A percentile compares a stretch with the other conserved stretches of the same genome.
phyloP scores from a whole-genome alignment of 139 green algal genomes.

The Asterochloris sp. region DNA sequence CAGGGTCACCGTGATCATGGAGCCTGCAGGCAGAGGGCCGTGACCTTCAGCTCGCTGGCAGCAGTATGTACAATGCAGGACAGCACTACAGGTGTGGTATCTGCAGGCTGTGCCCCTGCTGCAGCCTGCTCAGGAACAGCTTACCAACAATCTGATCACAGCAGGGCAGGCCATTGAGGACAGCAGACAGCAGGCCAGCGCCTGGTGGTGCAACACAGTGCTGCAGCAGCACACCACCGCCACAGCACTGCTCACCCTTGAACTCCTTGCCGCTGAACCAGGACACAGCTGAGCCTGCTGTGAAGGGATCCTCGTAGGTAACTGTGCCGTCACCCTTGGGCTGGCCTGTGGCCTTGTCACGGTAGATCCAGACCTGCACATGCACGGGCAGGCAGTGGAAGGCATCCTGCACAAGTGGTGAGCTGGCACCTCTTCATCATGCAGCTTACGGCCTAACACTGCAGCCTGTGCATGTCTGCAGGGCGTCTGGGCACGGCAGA shows the following conservation, averaged over 20 bases:
- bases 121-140: too few species aligned
- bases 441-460: too few species aligned
- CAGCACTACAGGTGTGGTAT: too few species aligned
- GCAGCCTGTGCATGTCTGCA: too few species aligned
- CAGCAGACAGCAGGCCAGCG: neutral
- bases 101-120: too few species aligned
- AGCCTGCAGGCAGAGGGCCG: slow-evolving; percentile 27
- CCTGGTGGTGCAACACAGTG: neutral
- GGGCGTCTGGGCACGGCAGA: too few species aligned
- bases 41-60: neutral
- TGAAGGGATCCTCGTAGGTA: slow-evolving; percentile 80
- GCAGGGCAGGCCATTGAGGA: too few species aligned
- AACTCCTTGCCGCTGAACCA: slow-evolving; percentile 88
- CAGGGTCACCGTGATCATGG: slow-evolving; percentile 44
- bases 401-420: too few species aligned
- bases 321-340: slow-evolving; percentile 83
- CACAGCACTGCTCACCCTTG: slow-evolving; percentile 49
- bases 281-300: slow-evolving; percentile 63
- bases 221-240: neutral
- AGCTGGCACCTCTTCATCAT: too few species aligned
- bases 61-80: neutral
- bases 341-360: slow-evolving; percentile 65
- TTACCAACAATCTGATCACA: too few species aligned
- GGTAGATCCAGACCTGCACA: slow-evolving; percentile 47
- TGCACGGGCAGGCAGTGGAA: too few species aligned